Percentiles rank a stretch among this genome's conserved stretches.
phyloP scores from a whole-genome alignment of 176 grass and related monocot species.

The Carex parvula region DNA sequence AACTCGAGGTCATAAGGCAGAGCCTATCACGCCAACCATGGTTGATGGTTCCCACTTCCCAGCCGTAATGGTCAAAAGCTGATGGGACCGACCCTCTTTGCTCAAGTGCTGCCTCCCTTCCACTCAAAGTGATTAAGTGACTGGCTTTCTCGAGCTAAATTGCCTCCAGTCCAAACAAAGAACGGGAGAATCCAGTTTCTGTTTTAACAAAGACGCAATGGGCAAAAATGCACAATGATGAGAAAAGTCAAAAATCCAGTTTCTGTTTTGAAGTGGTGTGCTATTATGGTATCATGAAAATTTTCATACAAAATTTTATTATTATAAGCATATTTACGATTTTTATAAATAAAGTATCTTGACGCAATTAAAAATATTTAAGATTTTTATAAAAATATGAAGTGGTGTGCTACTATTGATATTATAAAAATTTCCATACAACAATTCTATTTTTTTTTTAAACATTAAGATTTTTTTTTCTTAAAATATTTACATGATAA shows the following conservation, averaged over 20 bases:
- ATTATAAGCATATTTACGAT: not conserved
- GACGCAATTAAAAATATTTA: not conserved
- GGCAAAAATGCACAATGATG: not conserved
- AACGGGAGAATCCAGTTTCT: not conserved
- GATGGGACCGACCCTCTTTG: conserved; percentile 28
- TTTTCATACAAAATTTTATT: too few species aligned
- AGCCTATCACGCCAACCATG: not conserved
- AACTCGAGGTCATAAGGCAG: not conserved
- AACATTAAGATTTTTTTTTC: too few species aligned
- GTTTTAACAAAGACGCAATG: too few species aligned
- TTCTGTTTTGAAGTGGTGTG: too few species aligned
- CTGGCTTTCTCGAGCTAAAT: not conserved
- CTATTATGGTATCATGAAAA: too few species aligned
- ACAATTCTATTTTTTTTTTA: too few species aligned
- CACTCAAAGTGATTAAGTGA: conserved; percentile 63
- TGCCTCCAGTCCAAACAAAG: not conserved
- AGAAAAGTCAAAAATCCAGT: not conserved
- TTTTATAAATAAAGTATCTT: not conserved
- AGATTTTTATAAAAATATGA: too few species aligned
- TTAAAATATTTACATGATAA: too few species aligned
- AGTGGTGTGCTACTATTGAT: too few species aligned
- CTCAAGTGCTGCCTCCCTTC: conserved; percentile 27
- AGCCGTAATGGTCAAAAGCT: conserved; percentile 49
- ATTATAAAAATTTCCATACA: too few species aligned
- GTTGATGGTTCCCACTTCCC: not conserved